Percentiles rank a stretch among this genome's conserved stretches.
These are phyloP conservation scores for Holtermanniella nyarrowii DNA, from an alignment of 768 basidiomycete species.

Conservation along the genomic window DNA sequence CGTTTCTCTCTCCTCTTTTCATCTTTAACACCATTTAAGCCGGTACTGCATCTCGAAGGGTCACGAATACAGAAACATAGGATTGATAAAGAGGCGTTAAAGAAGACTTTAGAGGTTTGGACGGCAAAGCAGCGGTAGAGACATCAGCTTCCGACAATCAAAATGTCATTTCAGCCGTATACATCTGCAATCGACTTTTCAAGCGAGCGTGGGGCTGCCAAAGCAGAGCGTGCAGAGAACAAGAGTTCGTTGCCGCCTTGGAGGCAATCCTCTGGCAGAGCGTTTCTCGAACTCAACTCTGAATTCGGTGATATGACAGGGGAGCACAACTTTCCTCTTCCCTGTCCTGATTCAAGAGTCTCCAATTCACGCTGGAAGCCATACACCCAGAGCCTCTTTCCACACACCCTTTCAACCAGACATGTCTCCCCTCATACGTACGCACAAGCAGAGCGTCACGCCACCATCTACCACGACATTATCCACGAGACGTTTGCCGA, in stretches of 20 bases:
- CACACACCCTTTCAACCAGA: too few species aligned
- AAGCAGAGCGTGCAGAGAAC: too few species aligned
- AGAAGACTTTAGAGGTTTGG: background rate
- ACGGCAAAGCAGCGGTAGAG: background rate
- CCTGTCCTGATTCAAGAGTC: background rate
- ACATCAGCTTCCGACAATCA: background rate
- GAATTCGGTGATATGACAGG: conserved; percentile 2
- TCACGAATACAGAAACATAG: conserved; percentile 35
- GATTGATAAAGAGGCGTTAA: conserved; percentile 22
- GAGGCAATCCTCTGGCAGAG: conserved; percentile 13
- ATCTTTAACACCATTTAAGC: conserved; percentile 11
- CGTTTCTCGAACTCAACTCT: conserved; percentile 18
- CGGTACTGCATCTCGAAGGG: conserved; percentile 35
- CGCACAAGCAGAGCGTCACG: background rate
- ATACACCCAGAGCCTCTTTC: too few species aligned
- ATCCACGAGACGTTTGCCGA: conserved; percentile 8
- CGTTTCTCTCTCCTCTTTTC: conserved; percentile 1
- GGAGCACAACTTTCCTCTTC: conserved; percentile 8
- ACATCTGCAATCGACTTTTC: too few species aligned
- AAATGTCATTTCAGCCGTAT: too few species aligned
- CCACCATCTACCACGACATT: conserved; percentile 7
- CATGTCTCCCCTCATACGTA: background rate
- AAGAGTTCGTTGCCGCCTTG: conserved; percentile 16
- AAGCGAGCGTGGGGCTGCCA: too few species aligned
- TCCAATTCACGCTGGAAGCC: background rate